Percentiles rank a stretch among this genome's conserved stretches.
Evolutionary conservation across 139 green algal species (phyloP).

Genomic region (Microglena sp.): DNA sequence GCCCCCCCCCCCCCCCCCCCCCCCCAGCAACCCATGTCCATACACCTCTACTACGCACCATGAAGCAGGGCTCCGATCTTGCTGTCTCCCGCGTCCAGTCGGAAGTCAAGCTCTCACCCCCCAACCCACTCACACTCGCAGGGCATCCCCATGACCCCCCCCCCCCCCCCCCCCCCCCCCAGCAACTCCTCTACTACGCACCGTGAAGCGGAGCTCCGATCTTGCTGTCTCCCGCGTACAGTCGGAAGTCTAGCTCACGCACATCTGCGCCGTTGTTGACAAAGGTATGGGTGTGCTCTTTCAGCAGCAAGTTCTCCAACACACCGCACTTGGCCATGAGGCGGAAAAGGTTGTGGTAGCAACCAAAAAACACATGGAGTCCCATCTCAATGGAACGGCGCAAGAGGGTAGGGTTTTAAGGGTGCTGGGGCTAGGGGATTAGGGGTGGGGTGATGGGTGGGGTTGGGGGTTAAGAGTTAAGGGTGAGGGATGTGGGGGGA

Average conservation of each 20-base stretch:
- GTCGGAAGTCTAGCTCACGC: constrained; percentile 84
- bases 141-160: too few relatives aligned
- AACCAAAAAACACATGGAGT: constrained; percentile 93
- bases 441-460: too few relatives aligned
- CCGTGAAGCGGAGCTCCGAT: constrained; percentile 67
- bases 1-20: too few relatives aligned
- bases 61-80: too few relatives aligned
- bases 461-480: too few relatives aligned
- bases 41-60: constrained; percentile 14
- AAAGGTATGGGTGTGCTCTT: constrained; percentile 96
- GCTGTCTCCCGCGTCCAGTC: too few relatives aligned
- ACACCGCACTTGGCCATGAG: constrained; percentile 94
- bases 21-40: too few relatives aligned
- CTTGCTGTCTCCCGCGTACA: constrained; percentile 70
- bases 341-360: constrained; percentile 91
- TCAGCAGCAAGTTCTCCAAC: constrained; percentile 87
- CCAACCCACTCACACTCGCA: too few relatives aligned
- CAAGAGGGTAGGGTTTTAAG: too few relatives aligned
- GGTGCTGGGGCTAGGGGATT: background rate
- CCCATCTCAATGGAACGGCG: constrained; percentile 73
- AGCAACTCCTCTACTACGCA: constrained; percentile 8
- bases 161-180: too few relatives aligned
- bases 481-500: too few relatives aligned
- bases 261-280: constrained; percentile 87
- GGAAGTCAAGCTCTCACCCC: too few relatives aligned